phyloP scores from a whole-genome alignment of 495 filamentous ascomycete species.

The Copromyces sp. region DNA sequence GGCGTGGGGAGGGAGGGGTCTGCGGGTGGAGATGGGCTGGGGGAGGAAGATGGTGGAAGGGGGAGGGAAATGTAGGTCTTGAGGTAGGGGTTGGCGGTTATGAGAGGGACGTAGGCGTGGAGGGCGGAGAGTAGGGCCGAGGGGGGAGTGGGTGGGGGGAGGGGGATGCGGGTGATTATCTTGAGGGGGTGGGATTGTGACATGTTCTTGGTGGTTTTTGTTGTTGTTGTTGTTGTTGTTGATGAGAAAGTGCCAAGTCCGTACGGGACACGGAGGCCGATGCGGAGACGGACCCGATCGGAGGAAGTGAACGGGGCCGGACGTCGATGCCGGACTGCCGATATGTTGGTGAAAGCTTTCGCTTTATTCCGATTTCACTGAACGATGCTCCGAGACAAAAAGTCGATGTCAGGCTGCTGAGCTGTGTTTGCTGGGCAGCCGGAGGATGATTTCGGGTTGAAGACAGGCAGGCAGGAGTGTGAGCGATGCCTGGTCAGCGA shows the following conservation, averaged over 20 bases:
- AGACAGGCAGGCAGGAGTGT: neutral
- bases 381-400: neutral
- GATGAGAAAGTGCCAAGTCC: neutral
- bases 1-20: conserved; percentile 9
- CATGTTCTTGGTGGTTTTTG: neutral
- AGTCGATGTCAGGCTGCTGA: neutral
- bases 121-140: conserved; percentile 18
- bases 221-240: neutral
- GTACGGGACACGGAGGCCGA: neutral
- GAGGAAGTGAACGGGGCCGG: neutral
- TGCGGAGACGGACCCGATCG: neutral
- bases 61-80: conserved; percentile 17
- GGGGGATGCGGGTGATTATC: conserved; percentile 26
- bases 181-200: conserved; percentile 9
- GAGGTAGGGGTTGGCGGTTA: conserved; percentile 25
- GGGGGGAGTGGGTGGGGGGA: conserved; percentile 20
- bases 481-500: neutral
- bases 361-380: neutral
- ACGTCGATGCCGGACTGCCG: neutral
- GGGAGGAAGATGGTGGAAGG: conserved; percentile 21
- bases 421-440: neutral
- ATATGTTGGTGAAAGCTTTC: neutral
- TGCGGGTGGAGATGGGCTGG: conserved; percentile 16
- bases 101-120: conserved; percentile 26
- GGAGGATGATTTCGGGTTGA: neutral